A percentile compares a stretch with the other conserved stretches of the same genome.
Evolutionary conservation across 148 eudicot species (phyloP).

Genomic region (Oxyria digyna): DNA sequence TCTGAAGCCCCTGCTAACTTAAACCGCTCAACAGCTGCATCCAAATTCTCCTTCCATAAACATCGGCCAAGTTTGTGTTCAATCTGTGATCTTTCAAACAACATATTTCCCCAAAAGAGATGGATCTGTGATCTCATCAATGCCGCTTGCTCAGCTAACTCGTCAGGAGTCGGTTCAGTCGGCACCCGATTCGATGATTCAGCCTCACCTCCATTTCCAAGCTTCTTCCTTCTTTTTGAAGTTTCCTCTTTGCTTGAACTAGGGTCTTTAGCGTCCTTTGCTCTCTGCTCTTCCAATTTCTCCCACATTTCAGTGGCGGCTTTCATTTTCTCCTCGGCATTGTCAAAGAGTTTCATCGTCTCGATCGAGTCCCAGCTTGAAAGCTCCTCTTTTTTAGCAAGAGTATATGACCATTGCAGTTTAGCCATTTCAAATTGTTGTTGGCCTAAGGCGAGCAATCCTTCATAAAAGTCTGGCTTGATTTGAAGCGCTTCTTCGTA

Average conservation of each 20-base stretch:
- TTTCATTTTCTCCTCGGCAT: slow-evolving; percentile 84
- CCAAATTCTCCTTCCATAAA: slow-evolving; percentile 62
- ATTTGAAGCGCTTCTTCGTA: slow-evolving; percentile 71
- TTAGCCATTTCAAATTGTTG: slow-evolving; percentile 97
- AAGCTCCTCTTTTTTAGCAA: slow-evolving; percentile 72
- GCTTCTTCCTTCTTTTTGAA: slow-evolving; percentile 48
- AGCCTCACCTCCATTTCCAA: slow-evolving; percentile 30
- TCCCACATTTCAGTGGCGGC: slow-evolving; percentile 94
- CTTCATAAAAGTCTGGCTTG: slow-evolving; percentile 92
- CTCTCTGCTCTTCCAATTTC: slow-evolving; percentile 77
- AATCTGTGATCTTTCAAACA: slow-evolving; percentile 82
- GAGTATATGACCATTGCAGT: slow-evolving; percentile 81
- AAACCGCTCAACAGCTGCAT: slow-evolving; percentile 63
- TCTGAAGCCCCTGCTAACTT: slow-evolving; percentile 96
- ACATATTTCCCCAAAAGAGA: slow-evolving; percentile 94
- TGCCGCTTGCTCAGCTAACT: slow-evolving; percentile 78
- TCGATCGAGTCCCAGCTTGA: slow-evolving; percentile 62
- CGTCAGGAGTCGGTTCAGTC: slow-evolving; percentile 65
- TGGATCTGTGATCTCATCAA: slow-evolving; percentile 93
- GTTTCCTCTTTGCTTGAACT: slow-evolving; percentile 44
- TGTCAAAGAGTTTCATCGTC: slow-evolving; percentile 57
- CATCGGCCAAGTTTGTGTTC: slow-evolving; percentile 53
- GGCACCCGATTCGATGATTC: slow-evolving; percentile 31
- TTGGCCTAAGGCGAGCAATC: slow-evolving; percentile 83
- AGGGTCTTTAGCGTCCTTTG: slow-evolving; percentile 67